Evolutionary conservation across 371 early-diverging fungal species (phyloP).

Genomic region (Rhizopus sp.): DNA sequence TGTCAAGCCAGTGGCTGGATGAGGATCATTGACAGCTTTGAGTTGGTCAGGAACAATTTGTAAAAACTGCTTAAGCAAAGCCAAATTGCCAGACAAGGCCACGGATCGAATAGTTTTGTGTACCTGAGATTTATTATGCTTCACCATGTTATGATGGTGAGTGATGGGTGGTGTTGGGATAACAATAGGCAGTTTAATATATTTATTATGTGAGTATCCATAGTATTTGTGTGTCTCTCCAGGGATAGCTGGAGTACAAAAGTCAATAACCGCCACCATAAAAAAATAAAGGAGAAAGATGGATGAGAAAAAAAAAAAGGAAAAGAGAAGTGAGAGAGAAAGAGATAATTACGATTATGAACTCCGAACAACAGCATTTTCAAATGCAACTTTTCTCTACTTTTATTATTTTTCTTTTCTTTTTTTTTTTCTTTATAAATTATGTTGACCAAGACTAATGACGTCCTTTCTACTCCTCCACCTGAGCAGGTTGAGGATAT

Average conservation of each 20-base stretch:
- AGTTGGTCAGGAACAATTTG: slow-evolving; percentile 34
- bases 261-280: slow-evolving; percentile 38
- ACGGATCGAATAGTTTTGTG: slow-evolving; percentile 32
- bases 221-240: slow-evolving; percentile 69
- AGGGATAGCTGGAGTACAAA: slow-evolving; percentile 67
- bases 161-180: slow-evolving; percentile 11
- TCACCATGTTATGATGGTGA: background rate
- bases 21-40: slow-evolving; percentile 49
- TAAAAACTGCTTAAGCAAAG: slow-evolving; percentile 35
- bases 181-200: slow-evolving; percentile 50
- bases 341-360: background rate
- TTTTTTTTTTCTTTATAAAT: background rate
- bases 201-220: slow-evolving; percentile 60
- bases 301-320: background rate
- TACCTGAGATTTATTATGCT: slow-evolving; percentile 13
- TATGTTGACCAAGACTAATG: background rate
- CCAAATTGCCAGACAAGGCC: slow-evolving; percentile 45
- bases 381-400: background rate
- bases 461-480: slow-evolving; percentile 5
- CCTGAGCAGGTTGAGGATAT: slow-evolving; percentile 3
- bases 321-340: too few species aligned
- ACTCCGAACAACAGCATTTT: background rate
- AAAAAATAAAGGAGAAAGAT: slow-evolving; percentile 3
- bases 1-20: slow-evolving; percentile 64
- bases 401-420: background rate